Conservation (phyloP, 2,329 filamentous ascomycete species). For the Ceratocystis alfenasii region DNA sequence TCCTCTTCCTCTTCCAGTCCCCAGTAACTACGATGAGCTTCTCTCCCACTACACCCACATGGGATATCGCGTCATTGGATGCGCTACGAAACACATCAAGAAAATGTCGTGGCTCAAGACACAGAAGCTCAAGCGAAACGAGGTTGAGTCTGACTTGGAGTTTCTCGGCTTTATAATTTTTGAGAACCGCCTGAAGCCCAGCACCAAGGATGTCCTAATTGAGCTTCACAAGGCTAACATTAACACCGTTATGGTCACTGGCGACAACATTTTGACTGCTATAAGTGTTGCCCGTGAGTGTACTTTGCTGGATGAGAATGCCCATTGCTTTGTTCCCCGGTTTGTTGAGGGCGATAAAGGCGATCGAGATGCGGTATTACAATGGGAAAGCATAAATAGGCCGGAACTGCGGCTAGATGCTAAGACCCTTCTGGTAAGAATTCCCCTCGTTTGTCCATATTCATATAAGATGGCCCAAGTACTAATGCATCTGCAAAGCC, state of each 20-base stretch:
- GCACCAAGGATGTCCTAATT: constrained; percentile 65
- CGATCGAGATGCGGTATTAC: constrained; percentile 47
- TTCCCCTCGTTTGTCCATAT: neutral
- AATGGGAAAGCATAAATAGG: constrained; percentile 95
- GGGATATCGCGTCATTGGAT: constrained; percentile 92
- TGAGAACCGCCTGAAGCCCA: constrained; percentile 93
- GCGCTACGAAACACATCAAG: constrained; percentile 75
- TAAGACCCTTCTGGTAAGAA: constrained; percentile 55
- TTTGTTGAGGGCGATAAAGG: constrained; percentile 54
- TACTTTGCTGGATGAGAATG: constrained; percentile 62
- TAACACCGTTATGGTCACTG: constrained; percentile 88
- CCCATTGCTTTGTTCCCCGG: constrained; percentile 86
- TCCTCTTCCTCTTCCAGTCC: constrained; percentile 40
- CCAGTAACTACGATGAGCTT: constrained; percentile 78
- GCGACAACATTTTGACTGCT: constrained; percentile 93
- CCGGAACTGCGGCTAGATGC: constrained; percentile 56
- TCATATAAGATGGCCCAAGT: neutral
- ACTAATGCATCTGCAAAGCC: constrained; percentile 40
- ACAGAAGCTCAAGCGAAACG: constrained; percentile 79
- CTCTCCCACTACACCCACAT: constrained; percentile 86
- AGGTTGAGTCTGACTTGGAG: constrained; percentile 71
- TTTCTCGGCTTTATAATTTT: constrained; percentile 97
- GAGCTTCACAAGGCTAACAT: constrained; percentile 78
- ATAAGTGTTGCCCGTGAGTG: constrained; percentile 92
- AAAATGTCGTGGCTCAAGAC: constrained; percentile 89